A percentile compares a stretch with the other conserved stretches of the same genome.
Evolutionary conservation across 2,329 filamentous ascomycete genomes (phyloP).

Genomic region (Aureobasidium sp.): DNA sequence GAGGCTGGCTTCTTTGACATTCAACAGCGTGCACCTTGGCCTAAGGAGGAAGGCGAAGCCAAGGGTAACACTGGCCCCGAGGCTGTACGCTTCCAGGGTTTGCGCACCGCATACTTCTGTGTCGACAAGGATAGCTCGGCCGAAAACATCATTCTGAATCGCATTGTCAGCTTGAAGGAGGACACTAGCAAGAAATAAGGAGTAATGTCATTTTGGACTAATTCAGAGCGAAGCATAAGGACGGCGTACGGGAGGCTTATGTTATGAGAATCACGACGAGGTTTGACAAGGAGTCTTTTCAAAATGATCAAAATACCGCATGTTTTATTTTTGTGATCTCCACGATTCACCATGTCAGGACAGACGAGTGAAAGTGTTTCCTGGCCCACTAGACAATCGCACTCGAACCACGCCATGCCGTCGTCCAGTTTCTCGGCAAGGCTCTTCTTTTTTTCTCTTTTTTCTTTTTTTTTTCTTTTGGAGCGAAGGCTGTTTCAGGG

Average conservation of each 20-base stretch:
- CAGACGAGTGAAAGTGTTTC: too few relatives aligned
- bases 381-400: too few relatives aligned
- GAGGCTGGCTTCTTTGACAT: conserved; percentile 80
- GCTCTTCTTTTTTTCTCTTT: too few relatives aligned
- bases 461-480: too few relatives aligned
- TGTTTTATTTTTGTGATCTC: background rate
- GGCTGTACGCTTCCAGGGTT: conserved; percentile 82
- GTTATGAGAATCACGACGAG: conserved; percentile 1
- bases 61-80: conserved; percentile 49
- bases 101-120: conserved; percentile 81
- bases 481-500: too few relatives aligned
- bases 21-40: conserved; percentile 66
- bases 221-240: background rate
- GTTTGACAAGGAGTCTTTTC: background rate
- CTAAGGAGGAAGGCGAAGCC: conserved; percentile 65
- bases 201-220: background rate
- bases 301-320: background rate
- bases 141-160: conserved; percentile 78
- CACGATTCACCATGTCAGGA: too few relatives aligned
- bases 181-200: conserved; percentile 58
- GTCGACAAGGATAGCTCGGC: conserved; percentile 63
- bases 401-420: too few relatives aligned
- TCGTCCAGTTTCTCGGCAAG: too few relatives aligned
- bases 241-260: background rate
- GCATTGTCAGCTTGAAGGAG: conserved; percentile 87